These are phyloP conservation scores for Xanthoparmelia taractica DNA, from an alignment of 495 filamentous ascomycete genomes.

Conservation along the genomic window DNA sequence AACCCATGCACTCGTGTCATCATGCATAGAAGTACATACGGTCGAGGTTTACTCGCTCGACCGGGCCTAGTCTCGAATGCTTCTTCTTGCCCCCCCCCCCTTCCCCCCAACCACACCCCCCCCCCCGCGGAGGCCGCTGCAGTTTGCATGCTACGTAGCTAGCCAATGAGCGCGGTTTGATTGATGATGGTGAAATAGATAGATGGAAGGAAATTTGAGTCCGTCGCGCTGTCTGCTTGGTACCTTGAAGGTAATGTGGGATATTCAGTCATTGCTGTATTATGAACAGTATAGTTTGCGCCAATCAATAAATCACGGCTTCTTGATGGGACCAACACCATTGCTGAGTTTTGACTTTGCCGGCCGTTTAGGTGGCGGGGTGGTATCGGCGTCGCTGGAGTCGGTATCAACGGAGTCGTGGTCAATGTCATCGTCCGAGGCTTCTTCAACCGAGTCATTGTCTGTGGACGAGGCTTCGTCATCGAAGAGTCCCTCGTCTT, in stretches of 20 bases:
- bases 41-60: constrained; percentile 5
- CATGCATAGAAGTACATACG: constrained; percentile 30
- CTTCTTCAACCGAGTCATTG: constrained; percentile 23
- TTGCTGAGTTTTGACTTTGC: constrained; percentile 18
- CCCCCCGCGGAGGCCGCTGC: too few relatives aligned
- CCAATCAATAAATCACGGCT: background rate
- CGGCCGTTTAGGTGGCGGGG: constrained; percentile 23
- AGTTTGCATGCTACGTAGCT: constrained; percentile 1
- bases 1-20: constrained; percentile 31
- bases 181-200: background rate
- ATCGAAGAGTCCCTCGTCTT: constrained; percentile 22
- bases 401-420: constrained; percentile 20
- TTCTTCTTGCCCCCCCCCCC: constrained; percentile 29
- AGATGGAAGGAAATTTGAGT: background rate
- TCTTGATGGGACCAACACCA: constrained; percentile 10
- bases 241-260: background rate
- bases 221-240: background rate
- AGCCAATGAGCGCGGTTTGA: too few relatives aligned
- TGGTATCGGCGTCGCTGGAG: constrained; percentile 21
- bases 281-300: background rate
- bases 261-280: background rate
- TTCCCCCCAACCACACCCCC: too few relatives aligned
- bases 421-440: constrained; percentile 22
- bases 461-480: constrained; percentile 27
- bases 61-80: constrained; percentile 20